These are phyloP conservation scores for Neobulgaria alba DNA, from an alignment of 2,329 filamentous ascomycete genomes.

Conservation along the genomic window DNA sequence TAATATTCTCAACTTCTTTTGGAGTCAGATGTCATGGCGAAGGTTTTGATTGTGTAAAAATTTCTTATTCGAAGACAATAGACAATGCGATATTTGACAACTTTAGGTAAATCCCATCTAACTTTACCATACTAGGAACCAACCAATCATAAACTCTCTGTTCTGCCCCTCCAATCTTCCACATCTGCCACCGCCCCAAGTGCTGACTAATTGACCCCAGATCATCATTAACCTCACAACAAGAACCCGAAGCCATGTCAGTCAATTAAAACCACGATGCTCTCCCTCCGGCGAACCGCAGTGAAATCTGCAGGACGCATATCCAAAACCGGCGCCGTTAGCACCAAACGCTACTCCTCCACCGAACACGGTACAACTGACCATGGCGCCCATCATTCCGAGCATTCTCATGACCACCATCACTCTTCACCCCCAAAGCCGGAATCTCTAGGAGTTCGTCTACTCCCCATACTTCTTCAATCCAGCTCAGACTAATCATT, in stretches of 20 bases:
- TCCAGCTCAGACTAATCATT: slow-evolving; percentile 13
- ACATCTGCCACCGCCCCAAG: neutral
- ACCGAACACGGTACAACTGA: slow-evolving; percentile 17
- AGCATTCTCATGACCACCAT: slow-evolving; percentile 22
- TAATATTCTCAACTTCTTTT: too few species aligned
- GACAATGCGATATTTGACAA: too few species aligned
- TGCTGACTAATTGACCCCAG: slow-evolving; percentile 4
- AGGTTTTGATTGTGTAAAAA: too few species aligned
- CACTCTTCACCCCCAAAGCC: slow-evolving; percentile 32
- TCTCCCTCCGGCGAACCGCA: slow-evolving; percentile 27
- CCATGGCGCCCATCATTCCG: slow-evolving; percentile 16
- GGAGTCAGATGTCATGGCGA: too few species aligned
- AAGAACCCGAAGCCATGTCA: slow-evolving; percentile 10
- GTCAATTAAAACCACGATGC: slow-evolving; percentile 28
- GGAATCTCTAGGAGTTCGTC: slow-evolving; percentile 43
- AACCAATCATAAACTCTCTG: too few species aligned
- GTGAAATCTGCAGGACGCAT: slow-evolving; percentile 22
- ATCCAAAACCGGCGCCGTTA: slow-evolving; percentile 11
- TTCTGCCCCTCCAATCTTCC: neutral
- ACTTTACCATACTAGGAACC: too few species aligned
- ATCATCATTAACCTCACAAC: slow-evolving; percentile 11
- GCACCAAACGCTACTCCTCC: slow-evolving; percentile 18
- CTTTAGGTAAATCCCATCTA: too few species aligned
- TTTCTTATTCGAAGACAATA: too few species aligned
- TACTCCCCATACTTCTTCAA: slow-evolving; percentile 4